Percentiles rank a stretch among this genome's conserved stretches.
Evolutionary conservation across 2,329 filamentous ascomycete genomes (phyloP).

Genomic region (Pleomassaria siparia): DNA sequence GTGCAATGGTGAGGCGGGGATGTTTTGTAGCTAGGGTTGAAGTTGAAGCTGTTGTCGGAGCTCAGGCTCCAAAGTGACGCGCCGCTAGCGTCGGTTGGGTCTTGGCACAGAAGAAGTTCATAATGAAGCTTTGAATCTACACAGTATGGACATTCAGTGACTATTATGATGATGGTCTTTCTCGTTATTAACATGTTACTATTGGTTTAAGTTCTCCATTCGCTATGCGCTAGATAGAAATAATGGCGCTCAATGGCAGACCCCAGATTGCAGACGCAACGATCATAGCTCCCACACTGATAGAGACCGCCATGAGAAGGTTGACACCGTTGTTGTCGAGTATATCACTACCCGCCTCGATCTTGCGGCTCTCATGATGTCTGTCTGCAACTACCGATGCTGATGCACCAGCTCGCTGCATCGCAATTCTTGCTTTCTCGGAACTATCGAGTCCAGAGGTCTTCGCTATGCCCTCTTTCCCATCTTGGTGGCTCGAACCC

Average conservation of each 20-base stretch:
- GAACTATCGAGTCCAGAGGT: constrained; percentile 29
- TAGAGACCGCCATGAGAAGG: constrained; percentile 80
- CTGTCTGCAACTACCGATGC: constrained; percentile 29
- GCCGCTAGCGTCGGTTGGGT: constrained; percentile 29
- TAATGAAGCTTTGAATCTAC: background rate
- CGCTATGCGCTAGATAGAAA: constrained; percentile 12
- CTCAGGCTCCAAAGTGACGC: constrained; percentile 36
- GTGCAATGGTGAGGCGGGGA: background rate
- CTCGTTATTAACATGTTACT: too few species aligned
- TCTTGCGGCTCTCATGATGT: constrained; percentile 52
- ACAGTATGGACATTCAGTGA: background rate
- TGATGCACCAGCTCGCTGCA: constrained; percentile 31
- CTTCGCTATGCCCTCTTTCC: constrained; percentile 40
- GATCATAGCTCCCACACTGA: constrained; percentile 79
- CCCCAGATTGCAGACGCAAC: constrained; percentile 33
- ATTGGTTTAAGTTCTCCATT: too few species aligned
- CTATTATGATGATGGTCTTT: background rate
- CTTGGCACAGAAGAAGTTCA: background rate
- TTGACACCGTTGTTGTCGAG: constrained; percentile 97
- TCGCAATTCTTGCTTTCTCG: constrained; percentile 32
- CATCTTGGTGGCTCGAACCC: constrained; percentile 47
- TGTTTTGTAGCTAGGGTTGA: constrained; percentile 8
- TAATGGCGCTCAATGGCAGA: constrained; percentile 30
- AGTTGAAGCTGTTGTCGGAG: constrained; percentile 21
- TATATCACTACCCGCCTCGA: constrained; percentile 68